These are phyloP conservation scores for Rhodamnia argentea DNA, from an alignment of 345 rosid genomes.

Conservation along the genomic window DNA sequence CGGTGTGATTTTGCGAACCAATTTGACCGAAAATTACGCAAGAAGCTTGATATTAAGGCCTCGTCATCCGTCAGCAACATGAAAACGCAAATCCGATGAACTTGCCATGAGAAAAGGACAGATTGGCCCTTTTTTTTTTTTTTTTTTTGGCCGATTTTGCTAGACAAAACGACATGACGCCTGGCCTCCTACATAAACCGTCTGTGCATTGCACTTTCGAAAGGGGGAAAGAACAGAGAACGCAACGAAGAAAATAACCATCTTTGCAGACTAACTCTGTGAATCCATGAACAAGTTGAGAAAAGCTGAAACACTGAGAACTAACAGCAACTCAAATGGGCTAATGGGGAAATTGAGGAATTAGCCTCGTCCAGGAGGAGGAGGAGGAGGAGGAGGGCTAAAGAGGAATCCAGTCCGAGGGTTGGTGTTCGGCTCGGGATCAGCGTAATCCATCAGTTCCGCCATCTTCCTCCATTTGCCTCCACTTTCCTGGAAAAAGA, in stretches of 20 bases:
- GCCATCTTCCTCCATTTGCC: conserved; percentile 1
- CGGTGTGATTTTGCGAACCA: not conserved
- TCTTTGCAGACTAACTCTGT: not conserved
- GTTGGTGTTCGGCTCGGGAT: conserved; percentile 4
- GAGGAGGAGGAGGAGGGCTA: conserved; percentile 1
- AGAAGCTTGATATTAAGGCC: not conserved
- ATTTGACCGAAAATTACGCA: not conserved
- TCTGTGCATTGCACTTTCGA: not conserved
- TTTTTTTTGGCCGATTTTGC: not conserved
- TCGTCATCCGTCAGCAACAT: no score
- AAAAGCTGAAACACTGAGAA: not conserved
- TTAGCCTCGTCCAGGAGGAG: not conserved
- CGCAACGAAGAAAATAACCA: not conserved
- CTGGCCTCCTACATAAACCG: not conserved
- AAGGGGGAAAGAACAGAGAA: not conserved
- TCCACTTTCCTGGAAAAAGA: not conserved
- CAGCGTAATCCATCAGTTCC: conserved; percentile 3
- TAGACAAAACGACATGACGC: not conserved
- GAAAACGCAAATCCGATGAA: no score
- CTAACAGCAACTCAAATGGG: not conserved
- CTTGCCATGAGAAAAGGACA: not conserved
- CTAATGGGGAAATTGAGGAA: not conserved
- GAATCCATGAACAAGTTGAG: not conserved
- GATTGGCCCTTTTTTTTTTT: not conserved
- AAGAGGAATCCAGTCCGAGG: not conserved